Base-by-base conservation (phyloP, 1,284 basidiomycete species). In the Exsudoporus floridanus region DNA sequence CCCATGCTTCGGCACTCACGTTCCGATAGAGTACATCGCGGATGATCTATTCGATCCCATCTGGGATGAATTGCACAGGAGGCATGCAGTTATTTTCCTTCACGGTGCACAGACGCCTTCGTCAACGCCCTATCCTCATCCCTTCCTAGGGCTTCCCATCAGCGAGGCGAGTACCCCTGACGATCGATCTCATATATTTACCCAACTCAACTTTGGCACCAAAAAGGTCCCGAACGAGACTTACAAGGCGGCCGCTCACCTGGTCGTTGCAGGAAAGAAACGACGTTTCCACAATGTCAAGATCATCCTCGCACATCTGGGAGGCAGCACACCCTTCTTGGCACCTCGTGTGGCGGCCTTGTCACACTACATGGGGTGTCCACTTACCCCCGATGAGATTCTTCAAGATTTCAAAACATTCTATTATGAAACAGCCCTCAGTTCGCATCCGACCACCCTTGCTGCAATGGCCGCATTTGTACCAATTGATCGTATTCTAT, bases 191-290 rank as follows among this genome's bases (percentile, higher is more conserved):
- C 39, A 44, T 40, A 48, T 43, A 23, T 49, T 10, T 41, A 28
- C 14, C 27, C 23, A 16, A 56, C 55, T 35, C 30, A 59, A 61
- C 60, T 28, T 53, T 63, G 25, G 30, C 42, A n/a, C 45, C 18
- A 42, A 50, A 40, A 52, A 88, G 86, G 85, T 87, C 0, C 86
- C 87, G 12, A 83, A 86, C 62, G 86, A 90, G 69, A 89, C 88
- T 0, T 88, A 80, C 74, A 89, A 88, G 71, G 87, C 85, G 4
- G 86, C 86, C 35, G 80, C 86, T 1, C 84, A 88, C 64, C 77
- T 89, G 41, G 84, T 89, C 41, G 81, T 88, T 28, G 77, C 83
- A 2, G 83, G 84, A 44, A 81, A 81, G 59, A 86, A 84, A 65
- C 79, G 83, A 44, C 79, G 74, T 53, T 86, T 79, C 60, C 66